phyloP scores from a whole-genome alignment of 768 basidiomycete species.

The Agrocybe praecox region DNA sequence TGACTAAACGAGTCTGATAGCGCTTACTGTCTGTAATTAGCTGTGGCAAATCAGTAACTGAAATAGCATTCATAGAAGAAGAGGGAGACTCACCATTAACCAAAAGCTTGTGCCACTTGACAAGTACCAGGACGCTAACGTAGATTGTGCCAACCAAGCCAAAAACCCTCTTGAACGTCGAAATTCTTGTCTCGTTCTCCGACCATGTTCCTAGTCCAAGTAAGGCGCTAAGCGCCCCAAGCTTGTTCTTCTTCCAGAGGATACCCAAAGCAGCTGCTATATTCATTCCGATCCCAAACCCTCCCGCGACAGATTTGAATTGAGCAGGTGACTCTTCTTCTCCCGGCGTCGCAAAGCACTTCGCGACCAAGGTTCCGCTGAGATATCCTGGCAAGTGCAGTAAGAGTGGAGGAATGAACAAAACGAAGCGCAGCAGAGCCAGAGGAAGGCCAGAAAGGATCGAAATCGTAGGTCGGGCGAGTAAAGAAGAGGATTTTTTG shows the following conservation, averaged over 20 bases:
- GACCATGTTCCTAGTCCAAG: slow-evolving; percentile 6
- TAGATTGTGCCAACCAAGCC: slow-evolving; percentile 25
- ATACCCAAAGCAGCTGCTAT: slow-evolving; percentile 22
- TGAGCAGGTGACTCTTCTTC: slow-evolving; percentile 75
- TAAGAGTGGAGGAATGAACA: slow-evolving; percentile 48
- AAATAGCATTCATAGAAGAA: not conserved
- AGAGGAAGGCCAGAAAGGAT: slow-evolving; percentile 41
- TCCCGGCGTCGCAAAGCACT: slow-evolving; percentile 42
- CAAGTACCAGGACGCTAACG: slow-evolving; percentile 33
- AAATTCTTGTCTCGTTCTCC: slow-evolving; percentile 1
- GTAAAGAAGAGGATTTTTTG: slow-evolving; percentile 20
- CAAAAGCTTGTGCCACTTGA: slow-evolving; percentile 48
- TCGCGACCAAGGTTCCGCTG: slow-evolving; percentile 43
- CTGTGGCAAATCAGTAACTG: slow-evolving; percentile 14
- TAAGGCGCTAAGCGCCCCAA: slow-evolving; percentile 9
- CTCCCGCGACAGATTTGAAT: slow-evolving; percentile 67
- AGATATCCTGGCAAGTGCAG: slow-evolving; percentile 63
- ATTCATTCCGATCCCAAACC: slow-evolving; percentile 38
- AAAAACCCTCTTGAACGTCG: slow-evolving; percentile 11
- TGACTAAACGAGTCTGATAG: not conserved
- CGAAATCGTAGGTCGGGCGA: slow-evolving; percentile 25
- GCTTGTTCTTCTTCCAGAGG: slow-evolving; percentile 20
- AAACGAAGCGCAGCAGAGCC: slow-evolving; percentile 33
- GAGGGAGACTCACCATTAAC: slow-evolving; percentile 28
- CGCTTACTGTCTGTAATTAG: slow-evolving; percentile 36